Evolutionary conservation across 306 rosid genomes (phyloP), one percentile per base, ranked within the genome.

Genomic region (Clitoria ternatea): DNA sequence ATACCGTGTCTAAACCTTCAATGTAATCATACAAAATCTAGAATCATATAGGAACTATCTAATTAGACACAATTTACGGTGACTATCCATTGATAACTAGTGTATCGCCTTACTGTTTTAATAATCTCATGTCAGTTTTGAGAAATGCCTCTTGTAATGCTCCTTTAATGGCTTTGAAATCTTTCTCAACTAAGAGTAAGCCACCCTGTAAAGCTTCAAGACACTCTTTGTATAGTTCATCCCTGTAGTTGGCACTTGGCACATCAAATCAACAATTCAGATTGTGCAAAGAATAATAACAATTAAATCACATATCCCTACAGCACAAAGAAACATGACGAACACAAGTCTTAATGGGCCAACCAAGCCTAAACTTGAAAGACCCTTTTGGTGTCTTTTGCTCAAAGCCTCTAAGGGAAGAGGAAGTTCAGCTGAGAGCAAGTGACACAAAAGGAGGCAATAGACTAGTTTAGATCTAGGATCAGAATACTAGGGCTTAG

Each of bases 181-280:
- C 88, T 17, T 81, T 89, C 69, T 81, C 84, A 6, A 64, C 83
- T 74, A 91, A 75, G 59, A 95, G 54, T 54, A 85, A 37, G 27
- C 99, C 96, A 4, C 92, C 97, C 62, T 89, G 87, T 76, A 95
- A 80, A 53, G 93, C 91, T 60, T 79, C 87, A 64, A 87, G 40
- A 80, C 92, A 89, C 81, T 89, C 97, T 65, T 91, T 95, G 85
- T 89, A 91, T 22, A 95, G 88, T 85, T 89, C 99, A 56, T 95
- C 97, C 77, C 97, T 94, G 81, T 43, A 12, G 69, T 76, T 53
- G 45, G 64, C 55, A 75, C 64, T 74, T 50, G 64, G 56, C 39
- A 65, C 39, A 77, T 37, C 62, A 80, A 75, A 77, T 54, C 61
- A 44, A 73, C 32, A 55, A 45, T 61, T 70, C 20, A 72, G 72